Conservation (phyloP, 345 rosid species). For the Aethionema arabicum region DNA sequence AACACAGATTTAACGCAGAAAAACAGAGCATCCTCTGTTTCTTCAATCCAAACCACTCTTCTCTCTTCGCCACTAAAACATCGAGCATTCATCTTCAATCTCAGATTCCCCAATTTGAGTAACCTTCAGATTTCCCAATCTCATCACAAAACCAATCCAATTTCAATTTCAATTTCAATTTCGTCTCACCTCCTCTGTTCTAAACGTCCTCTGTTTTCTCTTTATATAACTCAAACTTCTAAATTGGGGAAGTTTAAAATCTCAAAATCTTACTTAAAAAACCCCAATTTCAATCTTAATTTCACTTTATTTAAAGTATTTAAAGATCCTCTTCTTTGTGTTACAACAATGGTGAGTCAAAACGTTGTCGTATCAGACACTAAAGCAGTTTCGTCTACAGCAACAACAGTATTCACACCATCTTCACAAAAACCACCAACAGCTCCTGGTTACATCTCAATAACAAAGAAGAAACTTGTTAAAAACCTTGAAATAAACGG, state of each 20-base stretch:
- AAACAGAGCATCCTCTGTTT: slow-evolving; percentile 16
- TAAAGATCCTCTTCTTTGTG: background rate
- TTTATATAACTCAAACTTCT: background rate
- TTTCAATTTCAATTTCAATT: background rate
- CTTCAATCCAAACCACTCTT: background rate
- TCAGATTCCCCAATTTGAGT: background rate
- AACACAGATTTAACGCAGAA: background rate
- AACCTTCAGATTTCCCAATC: background rate
- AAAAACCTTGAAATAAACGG: slow-evolving; percentile 65
- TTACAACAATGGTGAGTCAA: slow-evolving; percentile 49
- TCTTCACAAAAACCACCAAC: slow-evolving; percentile 72
- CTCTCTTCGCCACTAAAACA: background rate
- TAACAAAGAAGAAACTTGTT: slow-evolving; percentile 48
- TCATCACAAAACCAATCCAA: background rate
- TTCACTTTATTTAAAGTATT: no score
- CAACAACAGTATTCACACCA: slow-evolving; percentile 43
- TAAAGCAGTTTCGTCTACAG: slow-evolving; percentile 42
- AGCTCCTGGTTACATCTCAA: slow-evolving; percentile 51
- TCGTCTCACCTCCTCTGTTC: slow-evolving; percentile 7
- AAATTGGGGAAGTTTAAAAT: no score
- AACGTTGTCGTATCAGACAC: slow-evolving; percentile 61
- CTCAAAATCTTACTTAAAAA: no score
- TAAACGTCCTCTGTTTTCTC: background rate
- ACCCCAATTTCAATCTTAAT: no score
- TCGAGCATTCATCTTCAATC: background rate